A percentile compares a stretch with the other conserved stretches of the same genome.
Conservation (phyloP, 1,284 basidiomycete genomes). For the Puccinia triticina region DNA sequence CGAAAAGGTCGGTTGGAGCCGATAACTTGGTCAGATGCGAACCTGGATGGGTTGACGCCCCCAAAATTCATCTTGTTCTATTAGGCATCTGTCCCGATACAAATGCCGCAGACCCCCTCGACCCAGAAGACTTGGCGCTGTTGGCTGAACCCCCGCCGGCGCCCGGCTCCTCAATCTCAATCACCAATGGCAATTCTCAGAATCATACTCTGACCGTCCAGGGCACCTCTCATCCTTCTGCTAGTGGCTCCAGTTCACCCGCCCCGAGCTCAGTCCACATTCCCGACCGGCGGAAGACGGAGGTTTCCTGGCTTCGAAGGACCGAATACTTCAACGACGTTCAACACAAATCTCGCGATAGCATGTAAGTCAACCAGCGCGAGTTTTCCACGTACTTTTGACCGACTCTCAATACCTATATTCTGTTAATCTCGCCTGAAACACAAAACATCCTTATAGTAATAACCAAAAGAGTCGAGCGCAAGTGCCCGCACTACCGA, state of each 20-base stretch:
- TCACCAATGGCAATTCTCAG: slow-evolving; percentile 36
- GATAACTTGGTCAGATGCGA: neutral
- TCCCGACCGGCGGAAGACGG: slow-evolving; percentile 57
- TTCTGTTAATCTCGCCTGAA: slow-evolving; percentile 38
- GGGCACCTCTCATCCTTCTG: slow-evolving; percentile 62
- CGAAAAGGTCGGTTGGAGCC: slow-evolving; percentile 19
- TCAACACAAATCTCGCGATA: slow-evolving; percentile 38
- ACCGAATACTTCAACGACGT: slow-evolving; percentile 75
- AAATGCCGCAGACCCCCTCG: slow-evolving; percentile 64
- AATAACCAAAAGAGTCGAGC: slow-evolving; percentile 64
- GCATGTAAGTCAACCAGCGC: slow-evolving; percentile 20
- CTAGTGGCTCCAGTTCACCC: slow-evolving; percentile 56
- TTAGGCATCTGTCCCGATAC: slow-evolving; percentile 34
- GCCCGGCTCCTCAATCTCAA: slow-evolving; percentile 36
- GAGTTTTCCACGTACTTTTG: neutral
- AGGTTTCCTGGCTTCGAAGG: slow-evolving; percentile 85
- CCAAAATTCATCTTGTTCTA: slow-evolving; percentile 62
- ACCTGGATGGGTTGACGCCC: slow-evolving; percentile 63
- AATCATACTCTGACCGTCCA: slow-evolving; percentile 27
- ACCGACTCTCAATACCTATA: neutral
- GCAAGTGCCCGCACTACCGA: slow-evolving; percentile 54
- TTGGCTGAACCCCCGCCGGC: slow-evolving; percentile 65
- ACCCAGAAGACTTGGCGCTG: slow-evolving; percentile 73
- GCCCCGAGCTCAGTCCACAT: slow-evolving; percentile 58
- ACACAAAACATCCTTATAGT: slow-evolving; percentile 34